Conservation (phyloP, 2,329 filamentous ascomycete species). For the Trichoderma brevicompactum region DNA sequence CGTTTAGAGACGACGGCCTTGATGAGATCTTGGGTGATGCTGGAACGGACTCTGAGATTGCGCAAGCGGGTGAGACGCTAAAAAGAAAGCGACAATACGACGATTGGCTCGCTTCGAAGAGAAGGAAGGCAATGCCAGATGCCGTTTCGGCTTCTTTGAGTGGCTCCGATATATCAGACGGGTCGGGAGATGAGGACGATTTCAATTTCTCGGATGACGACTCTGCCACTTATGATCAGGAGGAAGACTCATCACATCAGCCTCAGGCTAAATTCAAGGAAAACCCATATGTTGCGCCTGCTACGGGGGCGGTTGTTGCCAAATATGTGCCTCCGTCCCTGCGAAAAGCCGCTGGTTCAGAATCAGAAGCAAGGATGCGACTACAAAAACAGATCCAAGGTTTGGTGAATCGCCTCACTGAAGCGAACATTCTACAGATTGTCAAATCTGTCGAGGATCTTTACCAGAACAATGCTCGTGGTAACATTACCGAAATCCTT, state of each 20-base stretch:
- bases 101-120: constrained; percentile 63
- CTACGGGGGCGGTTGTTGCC: constrained; percentile 49
- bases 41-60: constrained; percentile 50
- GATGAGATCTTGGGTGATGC: constrained; percentile 76
- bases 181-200: constrained; percentile 33
- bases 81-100: constrained; percentile 64
- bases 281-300: constrained; percentile 86
- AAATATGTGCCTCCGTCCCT: constrained; percentile 93
- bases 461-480: constrained; percentile 83
- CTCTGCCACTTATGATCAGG: constrained; percentile 39
- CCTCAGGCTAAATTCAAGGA: constrained; percentile 63
- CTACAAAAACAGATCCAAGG: constrained; percentile 84
- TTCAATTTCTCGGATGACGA: constrained; percentile 37
- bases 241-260: constrained; percentile 36
- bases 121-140: constrained; percentile 35
- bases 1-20: constrained; percentile 81
- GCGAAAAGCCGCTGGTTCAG: constrained; percentile 64
- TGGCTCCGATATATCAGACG: constrained; percentile 36
- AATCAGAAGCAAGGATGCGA: constrained; percentile 68
- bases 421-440: constrained; percentile 86
- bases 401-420: constrained; percentile 88
- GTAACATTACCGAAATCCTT: constrained; percentile 81
- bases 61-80: constrained; percentile 58
- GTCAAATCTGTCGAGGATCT: constrained; percentile 79
- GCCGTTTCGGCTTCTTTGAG: not conserved